Evolutionary conservation across 164 flowering plant genomes (phyloP).

Genomic region (Nelumbo lutea): DNA sequence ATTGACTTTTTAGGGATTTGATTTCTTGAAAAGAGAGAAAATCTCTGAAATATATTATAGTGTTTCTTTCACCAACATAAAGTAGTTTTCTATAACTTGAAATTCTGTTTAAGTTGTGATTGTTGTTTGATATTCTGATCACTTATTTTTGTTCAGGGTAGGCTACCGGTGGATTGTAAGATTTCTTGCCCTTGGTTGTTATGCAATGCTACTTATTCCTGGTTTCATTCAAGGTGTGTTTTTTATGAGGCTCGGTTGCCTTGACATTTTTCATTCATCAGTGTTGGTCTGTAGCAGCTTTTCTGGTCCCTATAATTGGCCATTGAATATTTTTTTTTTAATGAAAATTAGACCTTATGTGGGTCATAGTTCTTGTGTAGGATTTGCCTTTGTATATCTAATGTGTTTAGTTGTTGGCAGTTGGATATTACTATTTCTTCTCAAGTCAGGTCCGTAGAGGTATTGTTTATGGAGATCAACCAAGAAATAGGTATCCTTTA

Average conservation of each 20-base stretch:
- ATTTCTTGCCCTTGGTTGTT: slow-evolving; percentile 72
- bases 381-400: slow-evolving; percentile 7
- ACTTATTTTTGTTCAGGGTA: slow-evolving; percentile 59
- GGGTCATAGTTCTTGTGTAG: slow-evolving; percentile 4
- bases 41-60: background rate
- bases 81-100: background rate
- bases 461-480: slow-evolving; percentile 82
- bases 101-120: background rate
- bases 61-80: background rate
- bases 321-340: background rate
- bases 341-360: background rate
- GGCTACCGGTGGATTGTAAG: slow-evolving; percentile 85
- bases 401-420: slow-evolving; percentile 34
- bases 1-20: too few relatives aligned
- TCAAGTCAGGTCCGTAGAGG: slow-evolving; percentile 72
- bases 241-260: background rate
- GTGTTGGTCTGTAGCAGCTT: background rate
- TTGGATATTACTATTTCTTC: slow-evolving; percentile 79
- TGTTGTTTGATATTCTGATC: slow-evolving; percentile 15
- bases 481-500: slow-evolving; percentile 64
- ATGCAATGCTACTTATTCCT: slow-evolving; percentile 87
- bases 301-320: background rate
- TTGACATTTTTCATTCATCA: background rate
- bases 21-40: too few relatives aligned
- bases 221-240: slow-evolving; percentile 85